Base-by-base conservation (phyloP, 2,329 filamentous ascomycete genomes). In the Botryotinia narcissicola region DNA sequence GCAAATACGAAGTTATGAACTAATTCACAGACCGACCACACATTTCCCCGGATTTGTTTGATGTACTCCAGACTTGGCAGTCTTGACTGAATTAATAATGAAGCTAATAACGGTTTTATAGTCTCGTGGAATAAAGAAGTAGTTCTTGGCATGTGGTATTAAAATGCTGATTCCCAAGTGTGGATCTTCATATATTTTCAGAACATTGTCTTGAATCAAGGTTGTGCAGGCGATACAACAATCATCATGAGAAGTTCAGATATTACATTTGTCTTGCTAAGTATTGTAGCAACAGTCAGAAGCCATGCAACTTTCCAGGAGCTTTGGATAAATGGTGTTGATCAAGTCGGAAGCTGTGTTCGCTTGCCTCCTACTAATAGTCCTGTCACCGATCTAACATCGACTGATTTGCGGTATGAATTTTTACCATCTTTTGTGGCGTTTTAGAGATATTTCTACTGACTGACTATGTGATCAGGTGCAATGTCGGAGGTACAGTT, bases 281-380 rank as follows among this genome's bases (percentile, higher is more conserved):
- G 61, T n/a, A 10, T 66, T 66, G 44, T 61, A 18, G 37, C 62
- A 25, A 29, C 35, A n/a, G 62, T 46, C 14, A 57, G 42, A 35
- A 42, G 59, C 71, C 86, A 88, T 75, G 85, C 86, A 51, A 84
- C 74, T 29, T 75, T 76, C 35, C 75, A 76, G 70, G 67, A 75
- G 40, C 73, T 76, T n/a, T 86, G 84, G 68, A 83, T 87, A 76
- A 85, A 87, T 75, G 83, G 83, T 57, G 86, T 86, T 76, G 82
- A 76, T 70, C 70, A 75, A 81, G 83, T 76, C 81, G 83, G 78
- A 78, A 83, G 73, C 44, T 89, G 87, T 76, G 86, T 84, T 51
- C 84, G 87, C 70, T 73, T 86, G 0, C 86, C 86, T 1, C 68
- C 79, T 0, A 85, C 81, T 78, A 90, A 89, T 81, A 85, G 80